These are phyloP conservation scores for Oryza brachyantha DNA, from an alignment of 176 grass and related monocot genomes.

Conservation along the genomic window DNA sequence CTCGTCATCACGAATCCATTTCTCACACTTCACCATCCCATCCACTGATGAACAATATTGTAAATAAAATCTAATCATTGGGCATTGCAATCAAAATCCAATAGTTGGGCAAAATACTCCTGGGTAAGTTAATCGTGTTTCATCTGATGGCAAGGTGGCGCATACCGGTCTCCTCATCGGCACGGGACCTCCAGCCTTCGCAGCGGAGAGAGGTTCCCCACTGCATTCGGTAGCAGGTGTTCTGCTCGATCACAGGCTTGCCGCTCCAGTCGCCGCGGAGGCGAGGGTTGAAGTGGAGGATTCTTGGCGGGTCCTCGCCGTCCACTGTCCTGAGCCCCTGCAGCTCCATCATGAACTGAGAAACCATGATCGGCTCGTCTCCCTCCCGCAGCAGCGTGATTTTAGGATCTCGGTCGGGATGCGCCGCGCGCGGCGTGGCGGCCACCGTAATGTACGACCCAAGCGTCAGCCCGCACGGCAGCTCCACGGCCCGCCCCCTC, in stretches of 20 bases:
- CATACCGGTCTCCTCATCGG: slow-evolving; percentile 81
- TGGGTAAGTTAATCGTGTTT: background rate
- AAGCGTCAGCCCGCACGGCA: slow-evolving; percentile 92
- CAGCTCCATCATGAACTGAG: slow-evolving; percentile 99
- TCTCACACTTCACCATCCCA: slow-evolving; percentile 86
- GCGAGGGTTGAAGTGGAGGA: slow-evolving; percentile 92
- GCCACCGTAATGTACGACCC: slow-evolving; percentile 84
- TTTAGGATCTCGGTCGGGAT: slow-evolving; percentile 75
- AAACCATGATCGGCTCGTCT: slow-evolving; percentile 79
- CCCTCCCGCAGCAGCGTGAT: slow-evolving; percentile 69
- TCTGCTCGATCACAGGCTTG: slow-evolving; percentile 92
- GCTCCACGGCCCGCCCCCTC: slow-evolving; percentile 57
- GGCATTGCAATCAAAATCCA: background rate
- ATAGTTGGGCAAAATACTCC: background rate
- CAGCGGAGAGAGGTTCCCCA: slow-evolving; percentile 80
- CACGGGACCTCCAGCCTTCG: slow-evolving; percentile 77
- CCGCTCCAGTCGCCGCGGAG: slow-evolving; percentile 93
- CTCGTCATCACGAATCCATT: slow-evolving; percentile 77
- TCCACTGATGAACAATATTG: slow-evolving; percentile 63
- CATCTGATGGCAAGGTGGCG: background rate
- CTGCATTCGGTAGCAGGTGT: slow-evolving; percentile 98
- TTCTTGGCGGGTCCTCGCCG: slow-evolving; percentile 92
- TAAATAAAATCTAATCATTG: slow-evolving; percentile 24
- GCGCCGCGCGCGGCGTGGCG: slow-evolving; percentile 59
- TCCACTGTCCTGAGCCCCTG: slow-evolving; percentile 83